Percentiles rank a stretch among this genome's conserved stretches.
Evolutionary conservation across 2,329 filamentous ascomycete species (phyloP).

Genomic region (Cercospora zeae-maydis): DNA sequence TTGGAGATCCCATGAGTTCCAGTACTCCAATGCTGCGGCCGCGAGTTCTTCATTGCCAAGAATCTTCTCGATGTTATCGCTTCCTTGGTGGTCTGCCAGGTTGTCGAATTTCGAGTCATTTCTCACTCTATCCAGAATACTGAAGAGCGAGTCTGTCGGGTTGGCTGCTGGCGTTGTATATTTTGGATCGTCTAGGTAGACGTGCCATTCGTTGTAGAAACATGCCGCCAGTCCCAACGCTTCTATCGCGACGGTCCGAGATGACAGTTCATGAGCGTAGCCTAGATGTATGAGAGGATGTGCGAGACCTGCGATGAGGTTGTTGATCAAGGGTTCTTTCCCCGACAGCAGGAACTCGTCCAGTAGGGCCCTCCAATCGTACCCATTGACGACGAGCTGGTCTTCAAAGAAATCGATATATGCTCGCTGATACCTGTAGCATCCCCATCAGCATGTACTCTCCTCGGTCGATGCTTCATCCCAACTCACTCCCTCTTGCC

Average conservation of each 20-base stretch:
- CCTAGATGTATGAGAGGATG: constrained; percentile 91
- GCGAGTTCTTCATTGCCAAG: constrained; percentile 70
- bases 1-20: constrained; percentile 77
- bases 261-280: constrained; percentile 88
- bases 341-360: constrained; percentile 72
- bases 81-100: constrained; percentile 57
- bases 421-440: constrained; percentile 71
- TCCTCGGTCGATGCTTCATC: constrained; percentile 14
- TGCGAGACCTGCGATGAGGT: constrained; percentile 73
- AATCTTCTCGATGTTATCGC: constrained; percentile 63
- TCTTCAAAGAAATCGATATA: constrained; percentile 97
- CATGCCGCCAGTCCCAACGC: constrained; percentile 67
- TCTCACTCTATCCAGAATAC: constrained; percentile 67
- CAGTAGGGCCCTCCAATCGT: constrained; percentile 79
- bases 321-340: constrained; percentile 74
- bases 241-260: constrained; percentile 82
- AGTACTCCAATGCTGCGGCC: constrained; percentile 73
- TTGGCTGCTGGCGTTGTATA: constrained; percentile 65
- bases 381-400: constrained; percentile 69
- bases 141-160: constrained; percentile 58
- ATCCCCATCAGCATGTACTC: constrained; percentile 5
- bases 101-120: constrained; percentile 67
- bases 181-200: constrained; percentile 65
- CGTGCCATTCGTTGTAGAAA: constrained; percentile 56
- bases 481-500: constrained; percentile 62